Evolutionary conservation across 352 stramenopile genomes (phyloP).

Genomic region (Elongisporangium undulatum): DNA sequence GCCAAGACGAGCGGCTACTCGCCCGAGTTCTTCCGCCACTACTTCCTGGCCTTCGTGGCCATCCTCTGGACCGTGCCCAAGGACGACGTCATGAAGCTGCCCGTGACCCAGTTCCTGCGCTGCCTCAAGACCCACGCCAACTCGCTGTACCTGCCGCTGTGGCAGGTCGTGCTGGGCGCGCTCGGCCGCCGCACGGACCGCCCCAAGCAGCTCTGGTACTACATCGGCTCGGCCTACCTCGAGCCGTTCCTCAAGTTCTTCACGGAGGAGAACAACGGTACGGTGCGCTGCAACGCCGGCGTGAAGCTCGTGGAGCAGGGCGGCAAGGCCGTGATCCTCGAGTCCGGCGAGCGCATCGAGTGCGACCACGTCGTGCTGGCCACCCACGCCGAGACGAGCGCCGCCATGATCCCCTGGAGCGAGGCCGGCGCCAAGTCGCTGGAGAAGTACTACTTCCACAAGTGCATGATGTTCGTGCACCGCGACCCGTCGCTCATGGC

Average conservation of each 20-base stretch:
- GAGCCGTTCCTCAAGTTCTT: conserved; percentile 86
- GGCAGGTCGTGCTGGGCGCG: conserved; percentile 77
- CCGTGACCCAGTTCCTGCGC: conserved; percentile 80
- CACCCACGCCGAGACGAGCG: conserved; percentile 75
- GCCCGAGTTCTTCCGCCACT: conserved; percentile 83
- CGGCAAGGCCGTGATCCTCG: conserved; percentile 75
- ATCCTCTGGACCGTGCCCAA: conserved; percentile 87
- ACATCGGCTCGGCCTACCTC: conserved; percentile 81
- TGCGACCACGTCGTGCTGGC: conserved; percentile 85
- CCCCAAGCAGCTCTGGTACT: conserved; percentile 83
- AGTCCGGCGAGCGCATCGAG: conserved; percentile 64
- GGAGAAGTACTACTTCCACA: conserved; percentile 83
- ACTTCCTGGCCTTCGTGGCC: conserved; percentile 83
- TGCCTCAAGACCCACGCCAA: conserved; percentile 87
- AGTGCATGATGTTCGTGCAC: conserved; percentile 87
- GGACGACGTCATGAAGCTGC: conserved; percentile 77
- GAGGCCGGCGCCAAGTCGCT: conserved; percentile 56
- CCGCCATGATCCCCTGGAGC: conserved; percentile 70
- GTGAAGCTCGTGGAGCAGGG: conserved; percentile 67
- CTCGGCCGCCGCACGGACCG: conserved; percentile 70
- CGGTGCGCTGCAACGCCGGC: conserved; percentile 68
- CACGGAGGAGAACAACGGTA: conserved; percentile 74
- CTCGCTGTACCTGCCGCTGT: conserved; percentile 84
- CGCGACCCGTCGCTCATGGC: conserved; percentile 72
- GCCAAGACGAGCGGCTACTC: conserved; percentile 66